A percentile compares a stretch with the other conserved stretches of the same genome.
Conservation (phyloP, 495 filamentous ascomycete species). For the Penicillium robsamsonii region DNA sequence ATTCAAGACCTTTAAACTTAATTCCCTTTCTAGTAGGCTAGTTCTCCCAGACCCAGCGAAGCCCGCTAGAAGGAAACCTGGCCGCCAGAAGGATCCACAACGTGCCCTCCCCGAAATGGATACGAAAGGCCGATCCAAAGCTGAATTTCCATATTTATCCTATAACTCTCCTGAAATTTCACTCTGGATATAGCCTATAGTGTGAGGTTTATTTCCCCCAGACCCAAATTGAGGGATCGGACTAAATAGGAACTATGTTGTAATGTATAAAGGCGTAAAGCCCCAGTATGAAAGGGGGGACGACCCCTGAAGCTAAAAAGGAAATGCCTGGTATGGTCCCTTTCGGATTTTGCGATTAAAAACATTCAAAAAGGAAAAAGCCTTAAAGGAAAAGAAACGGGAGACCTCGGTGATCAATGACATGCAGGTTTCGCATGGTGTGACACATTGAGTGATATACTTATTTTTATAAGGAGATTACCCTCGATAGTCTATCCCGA, state of each 20-base stretch:
- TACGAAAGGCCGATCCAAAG: conserved; percentile 40
- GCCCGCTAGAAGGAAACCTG: conserved; percentile 35
- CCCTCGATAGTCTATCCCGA: conserved; percentile 27
- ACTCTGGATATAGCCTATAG: background rate
- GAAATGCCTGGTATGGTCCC: background rate
- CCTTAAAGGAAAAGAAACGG: background rate
- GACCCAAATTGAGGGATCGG: conserved; percentile 13
- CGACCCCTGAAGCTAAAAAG: conserved; percentile 6
- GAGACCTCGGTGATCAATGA: conserved; percentile 4
- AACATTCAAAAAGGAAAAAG: background rate
- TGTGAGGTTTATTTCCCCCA: background rate
- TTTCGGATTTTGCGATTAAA: background rate
- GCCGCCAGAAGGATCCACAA: conserved; percentile 43
- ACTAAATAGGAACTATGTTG: conserved; percentile 9
- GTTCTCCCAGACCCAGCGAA: conserved; percentile 28
- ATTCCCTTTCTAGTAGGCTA: conserved; percentile 14
- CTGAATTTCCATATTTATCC: conserved; percentile 13
- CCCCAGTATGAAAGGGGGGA: conserved; percentile 18
- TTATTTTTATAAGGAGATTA: conserved; percentile 9
- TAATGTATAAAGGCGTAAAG: background rate
- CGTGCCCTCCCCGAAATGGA: conserved; percentile 36
- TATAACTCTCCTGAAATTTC: background rate
- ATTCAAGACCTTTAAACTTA: background rate
- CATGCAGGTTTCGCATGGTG: conserved; percentile 26
- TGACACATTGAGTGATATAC: conserved; percentile 16